Evolutionary conservation across 805 yeast species (phyloP).

Genomic region (Candida piceae): DNA sequence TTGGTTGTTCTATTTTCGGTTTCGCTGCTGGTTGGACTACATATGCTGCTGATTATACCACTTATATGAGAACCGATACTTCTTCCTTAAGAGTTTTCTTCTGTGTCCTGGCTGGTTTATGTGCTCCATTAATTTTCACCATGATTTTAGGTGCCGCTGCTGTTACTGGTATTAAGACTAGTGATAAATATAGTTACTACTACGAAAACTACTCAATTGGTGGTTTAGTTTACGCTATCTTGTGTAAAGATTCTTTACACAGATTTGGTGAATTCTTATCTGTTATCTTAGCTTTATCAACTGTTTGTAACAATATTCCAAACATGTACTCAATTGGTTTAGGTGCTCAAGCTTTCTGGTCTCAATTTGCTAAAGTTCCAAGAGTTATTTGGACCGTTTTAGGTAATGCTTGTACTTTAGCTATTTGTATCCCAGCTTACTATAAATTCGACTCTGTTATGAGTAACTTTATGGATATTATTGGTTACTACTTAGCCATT

Average conservation of each 20-base stretch:
- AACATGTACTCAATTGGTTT: slow-evolving; percentile 89
- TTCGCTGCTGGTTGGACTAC: slow-evolving; percentile 95
- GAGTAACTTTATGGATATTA: slow-evolving; percentile 84
- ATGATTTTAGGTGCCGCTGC: slow-evolving; percentile 85
- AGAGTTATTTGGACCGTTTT: slow-evolving; percentile 76
- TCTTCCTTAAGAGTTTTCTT: slow-evolving; percentile 56
- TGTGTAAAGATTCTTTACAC: slow-evolving; percentile 75
- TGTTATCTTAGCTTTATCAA: slow-evolving; percentile 78
- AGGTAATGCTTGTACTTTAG: slow-evolving; percentile 75
- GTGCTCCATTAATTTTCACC: slow-evolving; percentile 64
- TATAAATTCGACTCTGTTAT: slow-evolving; percentile 67
- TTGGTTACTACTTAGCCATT: slow-evolving; percentile 86
- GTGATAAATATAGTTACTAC: slow-evolving; percentile 40
- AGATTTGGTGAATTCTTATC: slow-evolving; percentile 89
- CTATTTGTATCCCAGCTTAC: slow-evolving; percentile 85
- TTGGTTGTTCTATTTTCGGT: slow-evolving; percentile 80
- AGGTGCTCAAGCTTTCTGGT: slow-evolving; percentile 82
- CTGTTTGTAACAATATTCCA: slow-evolving; percentile 89
- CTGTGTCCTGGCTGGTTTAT: slow-evolving; percentile 59
- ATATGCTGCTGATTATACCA: slow-evolving; percentile 88
- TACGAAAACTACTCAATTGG: slow-evolving; percentile 61
- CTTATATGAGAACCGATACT: slow-evolving; percentile 70
- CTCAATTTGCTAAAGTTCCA: slow-evolving; percentile 68
- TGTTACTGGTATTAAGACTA: slow-evolving; percentile 56
- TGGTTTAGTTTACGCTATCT: slow-evolving; percentile 75